These are phyloP conservation scores for Fraxinus albicans DNA, from an alignment of 305 asterid genomes.

Conservation along the genomic window DNA sequence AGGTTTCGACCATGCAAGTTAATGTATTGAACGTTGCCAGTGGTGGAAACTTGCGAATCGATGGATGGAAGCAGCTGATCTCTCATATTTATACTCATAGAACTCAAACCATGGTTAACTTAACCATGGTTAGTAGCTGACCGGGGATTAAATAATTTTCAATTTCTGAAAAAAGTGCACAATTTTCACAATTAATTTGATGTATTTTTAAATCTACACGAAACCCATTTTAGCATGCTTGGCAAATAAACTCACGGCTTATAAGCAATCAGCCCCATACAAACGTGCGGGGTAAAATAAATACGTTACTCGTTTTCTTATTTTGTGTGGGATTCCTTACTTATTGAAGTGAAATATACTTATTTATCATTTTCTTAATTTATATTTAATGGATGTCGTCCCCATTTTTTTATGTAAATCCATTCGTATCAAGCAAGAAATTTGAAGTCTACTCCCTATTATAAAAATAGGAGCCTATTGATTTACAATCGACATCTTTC, in stretches of 20 bases:
- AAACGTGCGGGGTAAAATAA: too few species aligned
- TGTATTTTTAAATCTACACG: background rate
- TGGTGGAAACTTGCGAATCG: background rate
- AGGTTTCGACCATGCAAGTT: slow-evolving; percentile 8
- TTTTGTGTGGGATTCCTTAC: too few species aligned
- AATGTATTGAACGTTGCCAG: background rate
- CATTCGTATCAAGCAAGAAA: background rate
- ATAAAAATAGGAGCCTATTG: too few species aligned
- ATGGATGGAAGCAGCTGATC: slow-evolving; percentile 11
- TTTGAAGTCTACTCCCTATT: background rate
- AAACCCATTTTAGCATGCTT: background rate
- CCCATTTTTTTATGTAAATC: too few species aligned
- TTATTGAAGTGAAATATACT: too few species aligned
- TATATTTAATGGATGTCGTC: too few species aligned
- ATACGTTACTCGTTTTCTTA: too few species aligned
- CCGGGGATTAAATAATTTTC: slow-evolving; percentile 9
- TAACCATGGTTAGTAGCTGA: slow-evolving; percentile 32
- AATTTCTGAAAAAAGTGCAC: background rate
- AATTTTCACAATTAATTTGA: background rate
- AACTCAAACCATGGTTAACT: slow-evolving; percentile 12
- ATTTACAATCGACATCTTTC: background rate
- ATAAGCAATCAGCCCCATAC: background rate
- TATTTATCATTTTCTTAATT: background rate
- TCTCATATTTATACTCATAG: slow-evolving; percentile 27
- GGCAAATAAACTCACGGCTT: too few species aligned